Conservation (phyloP, 108 stramenopile genomes). For the Poteriospumella lacustris region DNA sequence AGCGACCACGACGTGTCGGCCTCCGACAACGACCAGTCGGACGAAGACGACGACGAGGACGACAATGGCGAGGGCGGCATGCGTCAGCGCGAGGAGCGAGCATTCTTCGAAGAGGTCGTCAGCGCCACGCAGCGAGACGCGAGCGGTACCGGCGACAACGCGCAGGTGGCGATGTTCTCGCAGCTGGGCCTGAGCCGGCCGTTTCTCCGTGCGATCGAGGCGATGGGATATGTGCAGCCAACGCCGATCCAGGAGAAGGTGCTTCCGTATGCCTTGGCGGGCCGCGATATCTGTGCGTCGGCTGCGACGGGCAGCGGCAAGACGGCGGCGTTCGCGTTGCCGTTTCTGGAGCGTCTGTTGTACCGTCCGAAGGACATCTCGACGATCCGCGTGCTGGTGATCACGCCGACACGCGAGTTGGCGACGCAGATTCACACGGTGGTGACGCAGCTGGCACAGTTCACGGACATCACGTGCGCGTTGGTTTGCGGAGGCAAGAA, state of each 20-base stretch:
- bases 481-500: conserved; percentile 93
- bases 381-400: conserved; percentile 70
- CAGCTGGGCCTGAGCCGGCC: conserved; percentile 86
- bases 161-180: too few relatives aligned
- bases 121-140: background rate
- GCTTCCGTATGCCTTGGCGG: conserved; percentile 80
- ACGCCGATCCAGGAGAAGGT: conserved; percentile 85
- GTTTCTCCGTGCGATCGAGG: conserved; percentile 79
- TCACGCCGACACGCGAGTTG: conserved; percentile 89
- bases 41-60: background rate
- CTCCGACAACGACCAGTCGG: background rate
- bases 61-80: background rate
- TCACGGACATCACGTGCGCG: conserved; percentile 42
- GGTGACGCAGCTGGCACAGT: conserved; percentile 73
- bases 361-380: conserved; percentile 68
- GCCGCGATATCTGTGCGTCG: conserved; percentile 83
- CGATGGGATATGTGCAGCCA: conserved; percentile 86
- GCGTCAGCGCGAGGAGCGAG: background rate
- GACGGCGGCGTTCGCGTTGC: conserved; percentile 92
- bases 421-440: conserved; percentile 87
- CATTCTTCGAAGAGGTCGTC: conserved; percentile 1
- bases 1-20: background rate
- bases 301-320: conserved; percentile 73
- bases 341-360: conserved; percentile 82
- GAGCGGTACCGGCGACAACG: conserved; percentile 52